Evolutionary conservation across 495 filamentous ascomycete genomes (phyloP), one percentile per base, ranked within the genome.

Genomic region (Chlorociboria aeruginascens): DNA sequence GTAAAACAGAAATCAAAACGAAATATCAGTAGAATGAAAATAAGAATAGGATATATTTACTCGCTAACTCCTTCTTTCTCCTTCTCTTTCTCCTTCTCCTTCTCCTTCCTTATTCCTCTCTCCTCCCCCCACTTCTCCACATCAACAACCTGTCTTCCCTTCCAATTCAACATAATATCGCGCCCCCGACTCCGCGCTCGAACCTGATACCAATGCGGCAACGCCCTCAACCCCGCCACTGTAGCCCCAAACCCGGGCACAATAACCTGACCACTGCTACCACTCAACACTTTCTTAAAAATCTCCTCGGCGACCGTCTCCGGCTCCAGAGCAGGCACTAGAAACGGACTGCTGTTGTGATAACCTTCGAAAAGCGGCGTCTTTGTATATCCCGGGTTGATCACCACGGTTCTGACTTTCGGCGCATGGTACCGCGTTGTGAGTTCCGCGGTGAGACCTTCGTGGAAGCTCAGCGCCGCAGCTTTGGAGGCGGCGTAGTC

Each of bases 401-500:
- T 72, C 3, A 83, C 57, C 7, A 85, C 71, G 3, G 81, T 82
- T 11, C 83, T 66, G 38, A 86, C 78, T 31, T 66, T 68, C 0
- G 72, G 73, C 3, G 83, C 82, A n/a, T 72, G 69, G 58, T 85
- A 83, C 13, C 67, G 51, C 1, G 72, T 75, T 20, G 63, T 63
- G 37, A 87, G 57, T 59, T 86, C 83, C 1, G 77, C 71, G 0
- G 71, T 63, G 2, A 87, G 61, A 0, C 83, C 83, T 62, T 87
- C 80, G 58, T 87, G 83, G 62, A 86, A 83, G 3, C 73, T 59
- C 34, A 78, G 60, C 1, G 78, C 72, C 0, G 81, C 83, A 0
- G 84, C 77, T 66, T 88, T 88, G 43, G 70, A 71, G 7, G 77
- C 73, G 2, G 67, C 70, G 64, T 88, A 88, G 59, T 82, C 79